Conservation (phyloP, 1,284 basidiomycete species). For the Moesziomyces antarcticus region DNA sequence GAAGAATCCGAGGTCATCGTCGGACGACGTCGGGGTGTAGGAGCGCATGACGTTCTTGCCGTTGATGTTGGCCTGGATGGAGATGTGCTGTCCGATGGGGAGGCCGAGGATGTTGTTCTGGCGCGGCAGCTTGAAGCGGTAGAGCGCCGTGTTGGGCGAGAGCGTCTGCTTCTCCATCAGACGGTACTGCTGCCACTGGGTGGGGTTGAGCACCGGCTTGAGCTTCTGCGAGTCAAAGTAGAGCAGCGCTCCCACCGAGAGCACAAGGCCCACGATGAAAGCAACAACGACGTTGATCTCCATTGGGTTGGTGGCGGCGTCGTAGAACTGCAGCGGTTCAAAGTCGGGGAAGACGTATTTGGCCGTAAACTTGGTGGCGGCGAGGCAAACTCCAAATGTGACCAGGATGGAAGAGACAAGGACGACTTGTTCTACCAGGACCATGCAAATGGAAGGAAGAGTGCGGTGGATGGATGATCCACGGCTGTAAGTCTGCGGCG, state of each 20-base stretch:
- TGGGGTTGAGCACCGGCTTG: constrained; percentile 78
- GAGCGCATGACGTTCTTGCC: constrained; percentile 89
- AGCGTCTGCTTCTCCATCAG: constrained; percentile 83
- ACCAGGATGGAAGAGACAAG: constrained; percentile 48
- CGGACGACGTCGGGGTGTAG: constrained; percentile 93
- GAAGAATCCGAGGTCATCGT: constrained; percentile 91
- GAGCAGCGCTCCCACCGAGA: constrained; percentile 51
- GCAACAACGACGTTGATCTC: constrained; percentile 59
- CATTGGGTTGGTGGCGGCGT: constrained; percentile 58
- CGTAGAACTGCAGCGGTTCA: constrained; percentile 49
- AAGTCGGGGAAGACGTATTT: constrained; percentile 32
- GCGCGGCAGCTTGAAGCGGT: constrained; percentile 86
- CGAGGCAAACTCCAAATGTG: constrained; percentile 49
- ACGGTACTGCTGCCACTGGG: constrained; percentile 83
- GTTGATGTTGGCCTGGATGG: constrained; percentile 86
- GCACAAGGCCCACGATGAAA: constrained; percentile 57
- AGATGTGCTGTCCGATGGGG: constrained; percentile 96
- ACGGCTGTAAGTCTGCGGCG: background rate
- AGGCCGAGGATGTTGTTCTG: constrained; percentile 83
- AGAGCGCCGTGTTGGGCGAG: constrained; percentile 95
- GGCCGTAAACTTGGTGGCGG: constrained; percentile 34
- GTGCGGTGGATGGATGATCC: no score
- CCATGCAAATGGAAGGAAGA: constrained; percentile 21
- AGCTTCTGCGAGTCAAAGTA: constrained; percentile 54
- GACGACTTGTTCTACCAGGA: constrained; percentile 40